phyloP scores from a whole-genome alignment of 495 filamentous ascomycete genomes.

The Viridothelium virens region DNA sequence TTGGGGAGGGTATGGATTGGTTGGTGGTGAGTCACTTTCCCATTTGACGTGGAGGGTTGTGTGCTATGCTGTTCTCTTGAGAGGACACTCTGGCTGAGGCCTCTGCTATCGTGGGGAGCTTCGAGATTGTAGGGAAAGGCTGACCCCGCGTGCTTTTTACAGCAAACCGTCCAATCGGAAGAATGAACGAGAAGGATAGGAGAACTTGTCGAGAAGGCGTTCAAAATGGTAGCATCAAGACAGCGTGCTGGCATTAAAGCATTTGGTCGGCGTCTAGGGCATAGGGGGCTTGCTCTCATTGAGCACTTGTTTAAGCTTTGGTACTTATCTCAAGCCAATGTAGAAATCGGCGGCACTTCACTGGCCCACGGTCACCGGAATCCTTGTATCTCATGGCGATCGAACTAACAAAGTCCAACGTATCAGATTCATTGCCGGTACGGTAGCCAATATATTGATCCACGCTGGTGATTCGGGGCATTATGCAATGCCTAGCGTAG shows the following conservation, averaged over 20 bases:
- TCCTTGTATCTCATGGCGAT: too few relatives aligned
- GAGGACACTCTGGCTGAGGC: not conserved
- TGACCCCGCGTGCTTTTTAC: not conserved
- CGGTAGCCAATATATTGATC: too few relatives aligned
- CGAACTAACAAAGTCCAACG: too few relatives aligned
- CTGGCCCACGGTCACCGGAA: too few relatives aligned
- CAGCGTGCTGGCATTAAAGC: not conserved
- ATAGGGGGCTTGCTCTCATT: not conserved
- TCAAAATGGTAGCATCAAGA: not conserved
- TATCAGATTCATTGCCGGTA: too few relatives aligned
- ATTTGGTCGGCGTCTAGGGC: not conserved
- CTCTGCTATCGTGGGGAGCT: not conserved
- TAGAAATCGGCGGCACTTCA: too few relatives aligned
- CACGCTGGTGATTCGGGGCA: too few relatives aligned
- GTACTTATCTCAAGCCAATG: too few relatives aligned
- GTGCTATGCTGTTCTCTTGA: not conserved
- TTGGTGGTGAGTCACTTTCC: constrained; percentile 64
- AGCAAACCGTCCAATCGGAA: constrained; percentile 6
- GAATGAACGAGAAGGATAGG: not conserved
- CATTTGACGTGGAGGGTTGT: not conserved
- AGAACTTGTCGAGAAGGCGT: not conserved
- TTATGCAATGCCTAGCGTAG: too few relatives aligned
- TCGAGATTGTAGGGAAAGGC: not conserved
- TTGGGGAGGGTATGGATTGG: constrained; percentile 98
- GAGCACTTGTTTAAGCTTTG: not conserved